Conservation (phyloP, 192 early-diverging fungal species). For the Umbelopsis ramanniana region DNA sequence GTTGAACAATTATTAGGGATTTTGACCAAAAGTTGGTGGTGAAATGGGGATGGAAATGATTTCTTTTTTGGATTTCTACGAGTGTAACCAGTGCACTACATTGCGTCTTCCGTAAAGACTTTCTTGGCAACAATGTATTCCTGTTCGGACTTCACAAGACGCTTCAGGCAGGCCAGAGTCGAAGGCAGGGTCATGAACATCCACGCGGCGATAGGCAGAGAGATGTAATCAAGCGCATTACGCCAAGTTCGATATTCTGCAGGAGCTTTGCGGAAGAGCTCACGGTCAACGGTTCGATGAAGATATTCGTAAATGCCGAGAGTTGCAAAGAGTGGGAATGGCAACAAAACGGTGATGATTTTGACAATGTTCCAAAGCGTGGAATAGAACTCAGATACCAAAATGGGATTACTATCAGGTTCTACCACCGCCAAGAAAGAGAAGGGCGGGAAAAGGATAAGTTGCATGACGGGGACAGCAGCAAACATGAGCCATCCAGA, state of each 20-base stretch:
- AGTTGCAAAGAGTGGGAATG: slow-evolving; percentile 48
- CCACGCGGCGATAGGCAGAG: slow-evolving; percentile 50
- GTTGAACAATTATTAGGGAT: too few relatives aligned
- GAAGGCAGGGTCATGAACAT: slow-evolving; percentile 56
- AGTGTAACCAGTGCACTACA: not conserved
- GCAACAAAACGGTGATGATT: slow-evolving; percentile 44
- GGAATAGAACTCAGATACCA: slow-evolving; percentile 45
- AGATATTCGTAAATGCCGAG: slow-evolving; percentile 50
- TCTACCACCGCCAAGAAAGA: slow-evolving; percentile 26
- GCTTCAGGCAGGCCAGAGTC: slow-evolving; percentile 49
- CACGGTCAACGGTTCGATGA: slow-evolving; percentile 45
- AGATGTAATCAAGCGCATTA: slow-evolving; percentile 44
- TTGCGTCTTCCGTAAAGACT: slow-evolving; percentile 35
- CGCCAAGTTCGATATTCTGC: slow-evolving; percentile 43
- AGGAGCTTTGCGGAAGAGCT: slow-evolving; percentile 40
- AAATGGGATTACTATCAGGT: slow-evolving; percentile 40
- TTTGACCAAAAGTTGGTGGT: too few relatives aligned
- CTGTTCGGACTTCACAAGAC: slow-evolving; percentile 37
- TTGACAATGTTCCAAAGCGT: slow-evolving; percentile 45
- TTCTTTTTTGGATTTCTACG: too few relatives aligned
- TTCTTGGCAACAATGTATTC: slow-evolving; percentile 48
- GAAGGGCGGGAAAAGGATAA: slow-evolving; percentile 45
- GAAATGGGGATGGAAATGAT: too few relatives aligned
- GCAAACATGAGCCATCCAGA: slow-evolving; percentile 62
- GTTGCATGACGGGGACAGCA: slow-evolving; percentile 52